phyloP scores from a whole-genome alignment of 352 stramenopile genomes.

The Phytophthora syringae region DNA sequence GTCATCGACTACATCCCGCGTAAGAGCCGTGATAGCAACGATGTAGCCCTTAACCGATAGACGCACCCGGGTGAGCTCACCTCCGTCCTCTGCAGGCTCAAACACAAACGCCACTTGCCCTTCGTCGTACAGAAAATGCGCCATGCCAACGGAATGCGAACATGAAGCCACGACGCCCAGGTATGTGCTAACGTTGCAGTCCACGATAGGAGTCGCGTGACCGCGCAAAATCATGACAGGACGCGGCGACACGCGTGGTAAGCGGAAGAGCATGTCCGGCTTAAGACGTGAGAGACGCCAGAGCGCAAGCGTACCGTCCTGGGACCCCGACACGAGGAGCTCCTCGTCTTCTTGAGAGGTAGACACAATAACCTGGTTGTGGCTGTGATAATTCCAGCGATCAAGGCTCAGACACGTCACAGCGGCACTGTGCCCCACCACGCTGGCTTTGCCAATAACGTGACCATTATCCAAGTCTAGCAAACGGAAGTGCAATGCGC shows the following conservation, averaged over 20 bases:
- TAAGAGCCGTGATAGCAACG: conserved; percentile 46
- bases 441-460: conserved; percentile 81
- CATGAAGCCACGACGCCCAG: conserved; percentile 74
- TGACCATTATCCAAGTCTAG: conserved; percentile 85
- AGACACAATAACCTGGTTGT: conserved; percentile 32
- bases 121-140: conserved; percentile 79
- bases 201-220: conserved; percentile 50
- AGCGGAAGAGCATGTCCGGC: conserved; percentile 73
- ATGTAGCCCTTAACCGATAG: conserved; percentile 71
- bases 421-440: conserved; percentile 69
- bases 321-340: conserved; percentile 72
- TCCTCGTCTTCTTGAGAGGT: conserved; percentile 72
- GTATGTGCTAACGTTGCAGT: conserved; percentile 74
- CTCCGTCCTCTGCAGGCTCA: conserved; percentile 34
- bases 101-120: conserved; percentile 77
- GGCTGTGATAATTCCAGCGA: conserved; percentile 55
- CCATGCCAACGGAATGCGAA: conserved; percentile 52
- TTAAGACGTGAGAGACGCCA: conserved; percentile 82
- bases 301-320: conserved; percentile 69
- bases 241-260: conserved; percentile 70
- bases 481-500: conserved; percentile 77
- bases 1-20: not conserved
- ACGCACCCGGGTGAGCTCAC: conserved; percentile 53
- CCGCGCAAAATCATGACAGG: conserved; percentile 74
- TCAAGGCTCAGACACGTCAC: conserved; percentile 82